phyloP scores from a whole-genome alignment of 148 eudicot species.

The Chenopodium suecicum region DNA sequence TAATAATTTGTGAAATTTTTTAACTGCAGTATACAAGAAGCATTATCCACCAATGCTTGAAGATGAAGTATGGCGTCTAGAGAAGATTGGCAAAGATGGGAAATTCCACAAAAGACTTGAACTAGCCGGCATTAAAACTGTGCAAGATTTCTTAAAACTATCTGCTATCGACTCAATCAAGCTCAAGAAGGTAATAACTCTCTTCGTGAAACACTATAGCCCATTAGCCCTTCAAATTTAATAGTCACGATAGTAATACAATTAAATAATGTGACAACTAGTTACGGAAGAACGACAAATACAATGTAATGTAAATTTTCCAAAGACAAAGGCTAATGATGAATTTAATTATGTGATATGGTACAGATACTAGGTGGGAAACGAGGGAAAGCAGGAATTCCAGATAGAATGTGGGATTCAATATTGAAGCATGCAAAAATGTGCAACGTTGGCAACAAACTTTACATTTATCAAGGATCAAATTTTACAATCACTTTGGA shows the following conservation, averaged over 20 bases:
- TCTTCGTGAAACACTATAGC: no score
- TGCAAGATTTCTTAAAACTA: conserved; percentile 65
- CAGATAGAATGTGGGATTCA: conserved; percentile 73
- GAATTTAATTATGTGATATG: background rate
- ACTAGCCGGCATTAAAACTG: conserved; percentile 36
- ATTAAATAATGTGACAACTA: no score
- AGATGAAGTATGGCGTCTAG: conserved; percentile 85
- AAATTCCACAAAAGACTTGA: conserved; percentile 55
- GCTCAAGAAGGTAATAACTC: conserved; percentile 48
- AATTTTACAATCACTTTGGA: conserved; percentile 41
- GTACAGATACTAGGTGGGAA: conserved; percentile 51
- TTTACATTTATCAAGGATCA: conserved; percentile 33
- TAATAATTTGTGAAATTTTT: no score
- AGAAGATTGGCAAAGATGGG: conserved; percentile 84
- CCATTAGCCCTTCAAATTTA: no score
- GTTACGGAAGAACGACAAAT: no score
- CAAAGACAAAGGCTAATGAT: background rate
- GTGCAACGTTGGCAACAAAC: conserved; percentile 49
- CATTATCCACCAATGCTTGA: conserved; percentile 70
- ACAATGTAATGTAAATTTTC: no score
- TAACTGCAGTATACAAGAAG: conserved; percentile 60
- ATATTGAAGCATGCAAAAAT: conserved; percentile 60
- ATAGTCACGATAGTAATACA: no score
- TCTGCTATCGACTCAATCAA: conserved; percentile 32
- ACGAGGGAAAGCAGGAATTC: conserved; percentile 48